phyloP scores from a whole-genome alignment of 495 filamentous ascomycete genomes.

The Aspergillus cavernicola region DNA sequence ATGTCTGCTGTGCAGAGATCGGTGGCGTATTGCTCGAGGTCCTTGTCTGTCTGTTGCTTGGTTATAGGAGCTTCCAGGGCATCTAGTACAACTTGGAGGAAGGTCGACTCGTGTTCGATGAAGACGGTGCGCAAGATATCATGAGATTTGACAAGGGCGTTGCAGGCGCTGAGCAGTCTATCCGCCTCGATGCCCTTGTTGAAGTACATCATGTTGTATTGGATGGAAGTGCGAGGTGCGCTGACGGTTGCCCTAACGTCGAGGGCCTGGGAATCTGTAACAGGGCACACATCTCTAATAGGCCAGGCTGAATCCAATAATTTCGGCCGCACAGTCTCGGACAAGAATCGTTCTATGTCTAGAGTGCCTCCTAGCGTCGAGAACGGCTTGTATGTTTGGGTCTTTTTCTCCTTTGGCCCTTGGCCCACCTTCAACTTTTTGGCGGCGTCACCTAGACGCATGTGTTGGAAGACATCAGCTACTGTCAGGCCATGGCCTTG shows the following conservation, averaged over 20 bases:
- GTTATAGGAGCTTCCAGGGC: slow-evolving; percentile 32
- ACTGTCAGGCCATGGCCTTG: slow-evolving; percentile 35
- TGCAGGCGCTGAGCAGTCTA: slow-evolving; percentile 30
- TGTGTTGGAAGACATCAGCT: slow-evolving; percentile 47
- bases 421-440: slow-evolving; percentile 27
- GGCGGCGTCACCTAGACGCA: slow-evolving; percentile 38
- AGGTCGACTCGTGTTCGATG: slow-evolving; percentile 42
- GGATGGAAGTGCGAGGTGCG: slow-evolving; percentile 39
- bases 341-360: slow-evolving; percentile 25
- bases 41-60: slow-evolving; percentile 24
- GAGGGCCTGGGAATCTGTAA: slow-evolving; percentile 43
- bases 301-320: slow-evolving; percentile 28
- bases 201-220: slow-evolving; percentile 44
- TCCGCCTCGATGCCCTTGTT: slow-evolving; percentile 24
- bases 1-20: slow-evolving; percentile 37
- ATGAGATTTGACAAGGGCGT: slow-evolving; percentile 46
- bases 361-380: slow-evolving; percentile 30
- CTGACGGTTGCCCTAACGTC: slow-evolving; percentile 49
- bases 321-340: slow-evolving; percentile 24
- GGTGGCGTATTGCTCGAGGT: slow-evolving; percentile 39
- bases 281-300: slow-evolving; percentile 31
- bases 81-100: slow-evolving; percentile 54
- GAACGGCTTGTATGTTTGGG: slow-evolving; percentile 30
- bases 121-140: slow-evolving; percentile 66
- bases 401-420: slow-evolving; percentile 8